Percentiles rank a stretch among this genome's conserved stretches.
Conservation (phyloP, 2,329 filamentous ascomycete genomes). For the Tolypocladium guangdongense region DNA sequence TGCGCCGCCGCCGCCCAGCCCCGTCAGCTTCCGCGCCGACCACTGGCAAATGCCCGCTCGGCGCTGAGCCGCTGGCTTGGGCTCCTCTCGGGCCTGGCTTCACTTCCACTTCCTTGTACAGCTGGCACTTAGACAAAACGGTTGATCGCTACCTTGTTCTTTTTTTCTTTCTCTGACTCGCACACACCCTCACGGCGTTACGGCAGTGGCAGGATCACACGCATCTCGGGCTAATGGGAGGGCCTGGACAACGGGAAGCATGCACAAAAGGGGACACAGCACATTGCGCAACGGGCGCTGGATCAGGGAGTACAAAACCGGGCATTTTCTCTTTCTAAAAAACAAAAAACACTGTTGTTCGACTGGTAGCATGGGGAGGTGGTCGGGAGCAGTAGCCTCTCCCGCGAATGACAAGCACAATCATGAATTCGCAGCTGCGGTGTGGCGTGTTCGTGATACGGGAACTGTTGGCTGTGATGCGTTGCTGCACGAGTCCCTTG, state of each 20-base stretch:
- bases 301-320: not conserved
- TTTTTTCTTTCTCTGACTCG: not conserved
- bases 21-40: constrained; percentile 48
- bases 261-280: not conserved
- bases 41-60: constrained; percentile 35
- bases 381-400: not conserved
- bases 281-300: not conserved
- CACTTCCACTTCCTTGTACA: not conserved
- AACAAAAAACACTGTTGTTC: not conserved
- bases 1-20: constrained; percentile 53
- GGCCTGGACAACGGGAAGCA: not conserved
- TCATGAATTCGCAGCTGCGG: not conserved
- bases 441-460: not conserved
- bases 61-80: constrained; percentile 12
- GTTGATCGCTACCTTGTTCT: not conserved
- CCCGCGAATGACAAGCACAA: not conserved
- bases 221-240: not conserved
- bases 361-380: not conserved
- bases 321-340: not conserved
- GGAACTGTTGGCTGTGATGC: not conserved
- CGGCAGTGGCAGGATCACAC: not conserved
- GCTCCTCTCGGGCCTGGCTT: too few relatives aligned
- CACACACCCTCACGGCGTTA: not conserved
- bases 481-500: not conserved
- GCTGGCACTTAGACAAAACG: not conserved